These are phyloP conservation scores for Boletus rex-veris DNA, from an alignment of 768 basidiomycete species.

Conservation along the genomic window DNA sequence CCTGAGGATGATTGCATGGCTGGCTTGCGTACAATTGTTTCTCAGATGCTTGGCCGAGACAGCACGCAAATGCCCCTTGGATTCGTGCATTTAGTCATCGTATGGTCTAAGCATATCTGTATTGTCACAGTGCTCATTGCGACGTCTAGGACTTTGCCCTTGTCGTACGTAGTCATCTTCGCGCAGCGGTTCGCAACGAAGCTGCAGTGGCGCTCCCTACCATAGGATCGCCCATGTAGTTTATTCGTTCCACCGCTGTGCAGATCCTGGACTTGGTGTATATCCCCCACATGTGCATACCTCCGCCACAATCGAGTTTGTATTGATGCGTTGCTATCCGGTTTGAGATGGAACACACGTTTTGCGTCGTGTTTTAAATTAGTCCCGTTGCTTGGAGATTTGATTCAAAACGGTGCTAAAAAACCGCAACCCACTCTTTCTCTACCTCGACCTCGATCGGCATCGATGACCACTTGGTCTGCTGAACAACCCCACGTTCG, in stretches of 20 bases:
- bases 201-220: neutral
- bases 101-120: conserved; percentile 1
- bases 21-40: conserved; percentile 18
- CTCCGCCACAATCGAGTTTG: conserved; percentile 10
- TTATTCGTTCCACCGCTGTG: neutral
- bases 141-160: conserved; percentile 23
- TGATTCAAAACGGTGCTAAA: neutral
- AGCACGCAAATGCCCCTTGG: conserved; percentile 9
- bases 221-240: neutral
- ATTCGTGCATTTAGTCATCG: conserved; percentile 21
- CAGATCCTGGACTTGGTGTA: conserved; percentile 7
- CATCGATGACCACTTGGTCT: conserved; percentile 21
- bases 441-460: conserved; percentile 7
- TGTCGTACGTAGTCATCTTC: conserved; percentile 12
- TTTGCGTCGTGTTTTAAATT: conserved; percentile 7
- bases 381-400: neutral
- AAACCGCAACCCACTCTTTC: neutral
- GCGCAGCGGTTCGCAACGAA: neutral
- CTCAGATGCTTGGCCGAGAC: conserved; percentile 18
- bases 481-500: conserved; percentile 25
- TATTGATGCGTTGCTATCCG: neutral
- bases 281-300: conserved; percentile 7
- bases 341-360: neutral
- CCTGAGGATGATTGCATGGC: conserved; percentile 22
- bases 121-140: conserved; percentile 1